Percentiles rank a stretch among this genome's conserved stretches.
phyloP scores from a whole-genome alignment of 2,329 filamentous ascomycete species.

The Delphinella strobiligena region DNA sequence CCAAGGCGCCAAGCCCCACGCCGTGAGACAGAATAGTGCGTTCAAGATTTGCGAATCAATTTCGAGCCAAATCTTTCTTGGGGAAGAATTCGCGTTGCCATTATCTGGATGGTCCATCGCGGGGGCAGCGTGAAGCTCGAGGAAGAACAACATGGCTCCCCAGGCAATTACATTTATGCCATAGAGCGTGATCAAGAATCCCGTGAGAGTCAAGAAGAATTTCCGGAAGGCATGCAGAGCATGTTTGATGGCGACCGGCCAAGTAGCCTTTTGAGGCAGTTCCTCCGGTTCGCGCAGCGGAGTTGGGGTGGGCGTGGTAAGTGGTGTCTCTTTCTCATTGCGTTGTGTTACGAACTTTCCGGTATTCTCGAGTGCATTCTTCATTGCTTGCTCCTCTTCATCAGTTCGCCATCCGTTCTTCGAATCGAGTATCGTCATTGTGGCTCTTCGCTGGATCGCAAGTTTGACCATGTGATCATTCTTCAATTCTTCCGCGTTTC shows the following conservation, averaged over 20 bases:
- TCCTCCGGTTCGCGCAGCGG: background rate
- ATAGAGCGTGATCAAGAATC: slow-evolving; percentile 68
- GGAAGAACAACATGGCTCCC: slow-evolving; percentile 82
- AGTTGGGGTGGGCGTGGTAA: background rate
- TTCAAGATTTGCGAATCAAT: slow-evolving; percentile 75
- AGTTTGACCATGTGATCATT: background rate
- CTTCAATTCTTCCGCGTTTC: background rate
- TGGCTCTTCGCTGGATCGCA: background rate
- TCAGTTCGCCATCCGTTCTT: background rate
- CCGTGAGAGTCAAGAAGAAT: slow-evolving; percentile 62
- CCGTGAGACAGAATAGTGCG: slow-evolving; percentile 75
- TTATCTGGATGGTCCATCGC: slow-evolving; percentile 41
- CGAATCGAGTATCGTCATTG: background rate
- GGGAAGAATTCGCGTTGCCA: slow-evolving; percentile 37
- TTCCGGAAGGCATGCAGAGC: slow-evolving; percentile 50
- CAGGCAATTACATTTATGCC: slow-evolving; percentile 74
- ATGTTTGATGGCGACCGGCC: background rate
- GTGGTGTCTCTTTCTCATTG: background rate
- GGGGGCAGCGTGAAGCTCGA: slow-evolving; percentile 63
- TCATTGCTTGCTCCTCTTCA: background rate
- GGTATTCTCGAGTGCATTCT: background rate
- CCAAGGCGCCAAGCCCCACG: slow-evolving; percentile 76
- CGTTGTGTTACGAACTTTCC: too few species aligned
- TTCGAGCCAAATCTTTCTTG: slow-evolving; percentile 76
- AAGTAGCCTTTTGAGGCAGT: too few species aligned